Base-by-base conservation (phyloP, 768 basidiomycete species). In the Artomyces pyxidatus region DNA sequence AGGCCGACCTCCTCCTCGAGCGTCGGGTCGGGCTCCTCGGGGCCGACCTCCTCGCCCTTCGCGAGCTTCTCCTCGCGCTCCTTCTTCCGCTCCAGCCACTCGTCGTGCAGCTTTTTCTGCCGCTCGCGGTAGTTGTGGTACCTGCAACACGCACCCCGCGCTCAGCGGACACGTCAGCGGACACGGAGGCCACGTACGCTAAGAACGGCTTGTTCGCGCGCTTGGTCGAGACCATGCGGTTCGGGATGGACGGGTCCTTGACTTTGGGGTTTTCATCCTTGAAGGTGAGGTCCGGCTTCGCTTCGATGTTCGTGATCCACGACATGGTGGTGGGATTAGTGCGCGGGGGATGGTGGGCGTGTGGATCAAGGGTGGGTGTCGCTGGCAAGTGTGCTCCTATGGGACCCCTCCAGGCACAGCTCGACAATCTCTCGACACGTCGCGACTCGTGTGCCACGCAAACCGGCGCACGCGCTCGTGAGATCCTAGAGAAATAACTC, bases 121-220 rank as follows among this genome's bases (percentile, higher is more conserved):
- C 76, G 71, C 54, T 73, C 73, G 51, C 74, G 78, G 66, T 82
- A 88, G 63, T 82, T 73, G 61, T 75, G 78, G 67, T 88, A 76
- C 16, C 85, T 88, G 59, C 7, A 27, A 40, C 17, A 14, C n/a
- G 40, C 22, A 17, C 25, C 41, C 8, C n/a, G 52, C 52, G 45
- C 37, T 22, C 10, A 45, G 27, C 42, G 46, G 47, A 43, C n/a
- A 25, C 28, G 25, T 48, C 16, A 17, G 21, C 41, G 30, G 26
- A 30, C 35, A 9, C 16, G 17, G 42, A 23, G 37, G 27, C 63
- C 59, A 75, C 82, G 55, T 70, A 91, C 81, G 80, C 80, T 25
- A 94, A 76, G 67, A 89, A 92, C 8, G 93, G 88, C 51, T 74
- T 72, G 68, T 95, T 96, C 26, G 91, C 88, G 37, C 79, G 67